Base-by-base conservation (phyloP, 2,329 filamentous ascomycete species). In the Neofusicoccum kwambonambiense region DNA sequence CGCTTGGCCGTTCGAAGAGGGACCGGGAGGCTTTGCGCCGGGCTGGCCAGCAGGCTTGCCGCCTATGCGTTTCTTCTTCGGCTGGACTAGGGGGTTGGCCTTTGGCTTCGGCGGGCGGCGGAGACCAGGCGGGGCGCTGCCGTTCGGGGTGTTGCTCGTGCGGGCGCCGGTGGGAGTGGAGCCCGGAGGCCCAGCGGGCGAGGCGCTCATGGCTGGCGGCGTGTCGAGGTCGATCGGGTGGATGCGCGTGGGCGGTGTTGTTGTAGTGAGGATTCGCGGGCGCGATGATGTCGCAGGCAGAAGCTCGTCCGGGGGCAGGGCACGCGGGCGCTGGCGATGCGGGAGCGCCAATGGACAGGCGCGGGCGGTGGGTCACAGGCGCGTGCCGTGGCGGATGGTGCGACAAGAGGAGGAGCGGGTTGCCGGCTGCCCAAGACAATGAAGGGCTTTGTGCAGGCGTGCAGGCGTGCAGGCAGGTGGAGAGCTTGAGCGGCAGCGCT, bases 71-170 rank as follows among this genome's bases (percentile, higher is more conserved):
- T 64, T 39, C 37, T 15, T 39, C 37, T 39, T 58, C n/a, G 61
- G 35, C 8, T 66, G 54, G 11, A 71, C 65, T 5, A 78, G 70
- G 34, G 79, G 76, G 64, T 76, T 78, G 64, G 76, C 74, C 66
- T 73, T 70, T 31, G 69, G 74, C 67, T 74, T 68, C 37, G 73
- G 63, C 45, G 37, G 72, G 70, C 75, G 77, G 60, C 74, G 74
- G 35, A 75, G 70, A 5, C 72, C 69, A 19, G 69, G 69, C 4
- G 71, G 68, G 37, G 71, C 73, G 44, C 72, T 72, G 51, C 76
- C 77, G 69, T 78, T 79, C 50, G 72, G 71, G 34, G 50, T 72
- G 64, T 69, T 67, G 54, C 37, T 47, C 7, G 54, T 35, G 34
- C 52, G 56, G 37, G 63, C 54, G 31, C 45, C 47, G 54, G 49